Conservation (phyloP, 2,329 filamentous ascomycete genomes). For the Boeremia lycopersici region DNA sequence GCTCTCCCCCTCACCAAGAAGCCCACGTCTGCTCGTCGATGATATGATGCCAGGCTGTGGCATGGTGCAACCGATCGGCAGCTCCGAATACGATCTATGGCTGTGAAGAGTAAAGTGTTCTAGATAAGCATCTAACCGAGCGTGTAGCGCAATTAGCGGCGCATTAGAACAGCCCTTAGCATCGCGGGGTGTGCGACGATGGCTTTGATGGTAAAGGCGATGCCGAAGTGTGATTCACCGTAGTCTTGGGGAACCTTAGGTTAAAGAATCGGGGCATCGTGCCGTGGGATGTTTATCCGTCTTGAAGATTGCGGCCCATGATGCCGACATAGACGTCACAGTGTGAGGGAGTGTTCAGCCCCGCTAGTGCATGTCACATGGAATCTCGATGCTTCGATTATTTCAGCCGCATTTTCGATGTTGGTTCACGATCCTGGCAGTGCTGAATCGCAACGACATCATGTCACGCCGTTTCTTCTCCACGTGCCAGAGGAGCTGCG, state of each 20-base stretch:
- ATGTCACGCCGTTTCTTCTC: conserved; percentile 8
- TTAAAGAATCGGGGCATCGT: background rate
- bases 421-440: background rate
- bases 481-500: conserved; percentile 4
- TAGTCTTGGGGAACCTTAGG: background rate
- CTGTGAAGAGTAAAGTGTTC: background rate
- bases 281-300: background rate
- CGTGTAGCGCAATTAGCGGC: background rate
- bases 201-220: conserved; percentile 14
- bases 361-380: background rate
- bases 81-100: background rate
- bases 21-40: background rate
- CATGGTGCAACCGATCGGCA: conserved; percentile 15
- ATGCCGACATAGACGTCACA: background rate
- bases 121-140: conserved; percentile 7
- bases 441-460: conserved; percentile 1
- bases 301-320: background rate
- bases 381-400: conserved; percentile 5
- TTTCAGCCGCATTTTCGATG: conserved; percentile 12
- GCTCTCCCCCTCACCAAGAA: background rate
- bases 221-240: conserved; percentile 3
- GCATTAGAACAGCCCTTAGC: background rate
- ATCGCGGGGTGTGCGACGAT: conserved; percentile 17
- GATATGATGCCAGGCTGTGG: conserved; percentile 1
- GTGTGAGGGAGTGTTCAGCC: background rate